Base-by-base conservation (phyloP, 176 grass and related monocot genomes). In the Avena atlantica region DNA sequence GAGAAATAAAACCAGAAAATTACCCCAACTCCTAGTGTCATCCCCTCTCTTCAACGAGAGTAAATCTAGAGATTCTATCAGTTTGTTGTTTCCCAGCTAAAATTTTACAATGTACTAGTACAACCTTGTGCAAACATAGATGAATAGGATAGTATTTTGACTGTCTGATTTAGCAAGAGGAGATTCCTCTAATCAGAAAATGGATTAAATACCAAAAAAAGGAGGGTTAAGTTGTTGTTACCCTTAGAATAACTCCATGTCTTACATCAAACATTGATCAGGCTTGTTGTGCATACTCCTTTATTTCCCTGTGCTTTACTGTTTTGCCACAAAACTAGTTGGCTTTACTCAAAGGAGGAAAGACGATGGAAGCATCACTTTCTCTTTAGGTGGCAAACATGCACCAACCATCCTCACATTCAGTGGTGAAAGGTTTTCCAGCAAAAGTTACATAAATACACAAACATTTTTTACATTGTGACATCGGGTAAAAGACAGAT, bases 331-430 rank as follows among this genome's bases (percentile, higher is more conserved):
- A 74, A 74, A 74, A 74, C 62, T 81, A 40, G 8, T 27, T 81
- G 53, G 61, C 86, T 91, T 91, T 91, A 85, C 82, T 71, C 52
- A 88, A 91, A 91, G 86, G 70, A 78, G 5, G 36, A 27, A 85
- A 85, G 70, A 71, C 68, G 81, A 71, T 42, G 76, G 7, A 74
- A 62, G 60, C 86, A 64, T 81, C 82, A 63, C 77, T 91, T 81
- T 88, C 82, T 55, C 64, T 51, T 62, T 85, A 68, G 78, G 86
- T 85, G 71, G 52, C 82, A 81, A 88, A 63, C 86, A 91, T 63
- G 50, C 81, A 81, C 61, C 81, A 80, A 85, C 77, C 76, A 44
- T 60, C 71, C 45, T 76, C 23, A 52, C 74, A 53, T 78, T 55
- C 52, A 55, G 5, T 6, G 42, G 45, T 48, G 59, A 62, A 72